These are phyloP conservation scores for Irpex sp. DNA, from an alignment of 1,284 basidiomycete species.

Conservation along the genomic window DNA sequence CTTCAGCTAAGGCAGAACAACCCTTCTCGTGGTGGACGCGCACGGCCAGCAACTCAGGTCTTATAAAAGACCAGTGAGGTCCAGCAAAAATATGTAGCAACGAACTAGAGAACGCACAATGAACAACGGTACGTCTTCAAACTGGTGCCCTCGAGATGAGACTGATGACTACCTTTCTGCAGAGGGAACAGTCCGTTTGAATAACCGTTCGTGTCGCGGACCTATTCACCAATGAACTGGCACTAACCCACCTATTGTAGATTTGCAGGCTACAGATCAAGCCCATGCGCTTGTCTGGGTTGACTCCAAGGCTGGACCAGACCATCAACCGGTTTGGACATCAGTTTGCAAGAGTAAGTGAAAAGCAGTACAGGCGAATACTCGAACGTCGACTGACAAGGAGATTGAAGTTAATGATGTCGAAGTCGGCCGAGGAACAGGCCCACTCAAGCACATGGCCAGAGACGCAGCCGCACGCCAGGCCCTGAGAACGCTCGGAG, in stretches of 20 bases:
- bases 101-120: background rate
- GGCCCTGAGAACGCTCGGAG: constrained; percentile 32
- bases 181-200: constrained; percentile 12
- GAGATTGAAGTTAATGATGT: constrained; percentile 39
- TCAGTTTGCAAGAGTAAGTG: constrained; percentile 53
- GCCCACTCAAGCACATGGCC: constrained; percentile 47
- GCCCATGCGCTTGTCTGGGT: constrained; percentile 49
- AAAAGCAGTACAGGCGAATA: constrained; percentile 8
- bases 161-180: background rate
- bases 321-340: constrained; percentile 52
- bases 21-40: background rate
- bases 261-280: constrained; percentile 44
- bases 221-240: background rate
- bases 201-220: constrained; percentile 11
- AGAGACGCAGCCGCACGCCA: constrained; percentile 50
- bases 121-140: constrained; percentile 8
- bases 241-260: constrained; percentile 27
- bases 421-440: constrained; percentile 41
- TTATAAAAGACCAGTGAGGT: background rate
- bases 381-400: background rate
- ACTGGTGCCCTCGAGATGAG: background rate
- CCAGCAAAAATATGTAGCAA: background rate
- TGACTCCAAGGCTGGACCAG: constrained; percentile 42
- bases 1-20: background rate
- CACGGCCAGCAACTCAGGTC: background rate